phyloP scores from a whole-genome alignment of 2,329 filamentous ascomycete species.

The Ophiostoma quercus region DNA sequence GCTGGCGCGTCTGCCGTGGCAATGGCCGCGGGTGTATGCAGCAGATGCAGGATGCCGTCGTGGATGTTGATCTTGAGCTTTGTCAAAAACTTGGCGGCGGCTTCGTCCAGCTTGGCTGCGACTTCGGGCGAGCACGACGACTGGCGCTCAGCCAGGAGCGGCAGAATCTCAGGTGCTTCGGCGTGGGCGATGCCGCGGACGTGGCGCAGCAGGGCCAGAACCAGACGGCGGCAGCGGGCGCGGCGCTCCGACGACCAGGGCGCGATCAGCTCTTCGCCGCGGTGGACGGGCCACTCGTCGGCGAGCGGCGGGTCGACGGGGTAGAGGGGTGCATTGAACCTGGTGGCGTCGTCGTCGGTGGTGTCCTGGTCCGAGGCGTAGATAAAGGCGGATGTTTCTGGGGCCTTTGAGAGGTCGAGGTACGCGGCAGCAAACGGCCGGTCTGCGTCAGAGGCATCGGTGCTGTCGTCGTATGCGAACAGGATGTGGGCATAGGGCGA shows the following conservation, averaged over 20 bases:
- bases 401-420: constrained; percentile 54
- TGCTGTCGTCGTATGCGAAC: constrained; percentile 31
- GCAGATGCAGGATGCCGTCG: constrained; percentile 33
- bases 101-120: constrained; percentile 8
- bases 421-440: constrained; percentile 52
- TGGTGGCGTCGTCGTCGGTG: background rate
- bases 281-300: constrained; percentile 17
- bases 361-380: constrained; percentile 49
- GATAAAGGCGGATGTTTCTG: constrained; percentile 61
- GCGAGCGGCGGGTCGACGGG: constrained; percentile 16
- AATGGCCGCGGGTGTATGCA: constrained; percentile 28
- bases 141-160: constrained; percentile 22
- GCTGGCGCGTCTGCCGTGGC: background rate
- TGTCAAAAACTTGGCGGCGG: background rate
- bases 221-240: constrained; percentile 30
- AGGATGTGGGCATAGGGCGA: constrained; percentile 43
- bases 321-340: constrained; percentile 24
- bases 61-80: constrained; percentile 41
- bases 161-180: constrained; percentile 25
- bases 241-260: constrained; percentile 21
- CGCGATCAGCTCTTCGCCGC: constrained; percentile 28
- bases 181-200: constrained; percentile 31
- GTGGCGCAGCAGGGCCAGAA: constrained; percentile 32
- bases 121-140: constrained; percentile 25
- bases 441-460: background rate